Conservation (phyloP, 2,329 filamentous ascomycete species). For the Neonectria faginata region DNA sequence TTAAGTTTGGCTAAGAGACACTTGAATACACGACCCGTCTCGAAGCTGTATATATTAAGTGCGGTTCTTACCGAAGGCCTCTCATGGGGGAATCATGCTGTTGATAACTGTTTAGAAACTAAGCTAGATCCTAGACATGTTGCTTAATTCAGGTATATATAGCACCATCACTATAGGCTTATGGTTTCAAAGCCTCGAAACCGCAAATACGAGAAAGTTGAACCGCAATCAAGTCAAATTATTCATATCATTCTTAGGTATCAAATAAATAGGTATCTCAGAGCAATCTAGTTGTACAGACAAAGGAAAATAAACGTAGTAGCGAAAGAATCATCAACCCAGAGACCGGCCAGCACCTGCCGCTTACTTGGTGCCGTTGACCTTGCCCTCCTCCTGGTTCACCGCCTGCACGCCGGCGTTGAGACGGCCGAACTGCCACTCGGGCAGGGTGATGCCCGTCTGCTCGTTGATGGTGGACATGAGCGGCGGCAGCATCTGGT, state of each 20-base stretch:
- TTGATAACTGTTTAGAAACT: background rate
- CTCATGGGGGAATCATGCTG: background rate
- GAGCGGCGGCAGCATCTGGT: conserved; percentile 85
- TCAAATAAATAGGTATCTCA: conserved; percentile 33
- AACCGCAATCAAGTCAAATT: background rate
- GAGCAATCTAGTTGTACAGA: conserved; percentile 24
- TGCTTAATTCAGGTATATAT: background rate
- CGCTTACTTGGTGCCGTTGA: conserved; percentile 37
- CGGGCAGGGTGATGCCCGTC: conserved; percentile 83
- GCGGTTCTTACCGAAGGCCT: background rate
- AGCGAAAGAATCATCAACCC: background rate
- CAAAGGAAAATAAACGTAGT: conserved; percentile 15
- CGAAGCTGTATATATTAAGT: background rate
- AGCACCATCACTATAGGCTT: too few relatives aligned
- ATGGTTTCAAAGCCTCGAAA: too few relatives aligned
- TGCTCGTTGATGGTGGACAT: conserved; percentile 90
- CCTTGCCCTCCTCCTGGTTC: conserved; percentile 41
- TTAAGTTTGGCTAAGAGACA: conserved; percentile 62
- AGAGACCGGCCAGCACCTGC: background rate
- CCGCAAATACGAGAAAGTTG: too few relatives aligned
- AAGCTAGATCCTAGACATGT: background rate
- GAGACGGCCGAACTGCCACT: conserved; percentile 74
- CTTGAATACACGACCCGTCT: background rate
- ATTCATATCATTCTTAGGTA: conserved; percentile 12
- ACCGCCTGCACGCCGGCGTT: conserved; percentile 52